These are phyloP conservation scores for Waitea zeae DNA, from an alignment of 1,284 basidiomycete species.

Conservation along the genomic window DNA sequence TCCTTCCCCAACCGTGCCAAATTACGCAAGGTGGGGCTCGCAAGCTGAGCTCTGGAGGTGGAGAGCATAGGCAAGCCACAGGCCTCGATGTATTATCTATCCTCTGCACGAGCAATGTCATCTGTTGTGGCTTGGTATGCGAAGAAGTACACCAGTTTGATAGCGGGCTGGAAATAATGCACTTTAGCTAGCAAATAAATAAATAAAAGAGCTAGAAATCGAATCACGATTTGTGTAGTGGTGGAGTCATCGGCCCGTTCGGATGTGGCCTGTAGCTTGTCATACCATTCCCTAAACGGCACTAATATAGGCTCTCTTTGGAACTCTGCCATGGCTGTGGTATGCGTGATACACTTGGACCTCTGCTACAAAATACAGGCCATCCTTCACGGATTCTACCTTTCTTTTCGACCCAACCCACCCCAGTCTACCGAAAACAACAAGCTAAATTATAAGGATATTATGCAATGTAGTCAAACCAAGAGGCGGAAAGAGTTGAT, in stretches of 20 bases:
- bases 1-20: conserved; percentile 5
- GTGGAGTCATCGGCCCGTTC: too few relatives aligned
- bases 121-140: not conserved
- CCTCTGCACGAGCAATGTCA: not conserved
- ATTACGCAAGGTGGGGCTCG: conserved; percentile 5
- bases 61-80: conserved; percentile 7
- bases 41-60: conserved; percentile 3
- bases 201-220: not conserved
- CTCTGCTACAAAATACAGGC: too few relatives aligned
- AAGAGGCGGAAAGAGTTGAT: too few relatives aligned
- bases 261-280: not conserved
- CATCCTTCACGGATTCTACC: too few relatives aligned
- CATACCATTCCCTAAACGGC: not conserved
- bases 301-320: too few relatives aligned
- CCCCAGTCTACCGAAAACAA: too few relatives aligned
- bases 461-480: too few relatives aligned
- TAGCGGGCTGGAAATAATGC: conserved; percentile 4
- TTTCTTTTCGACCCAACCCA: too few relatives aligned
- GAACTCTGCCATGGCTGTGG: too few relatives aligned
- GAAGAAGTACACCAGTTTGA: conserved; percentile 7
- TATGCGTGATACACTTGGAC: too few relatives aligned
- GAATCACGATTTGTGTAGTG: too few relatives aligned
- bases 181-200: not conserved
- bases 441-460: too few relatives aligned
- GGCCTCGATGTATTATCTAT: conserved; percentile 3